Evolutionary conservation across 345 rosid genomes (phyloP), one percentile per base, ranked within the genome.

Genomic region (Eucalyptus caleyi): DNA sequence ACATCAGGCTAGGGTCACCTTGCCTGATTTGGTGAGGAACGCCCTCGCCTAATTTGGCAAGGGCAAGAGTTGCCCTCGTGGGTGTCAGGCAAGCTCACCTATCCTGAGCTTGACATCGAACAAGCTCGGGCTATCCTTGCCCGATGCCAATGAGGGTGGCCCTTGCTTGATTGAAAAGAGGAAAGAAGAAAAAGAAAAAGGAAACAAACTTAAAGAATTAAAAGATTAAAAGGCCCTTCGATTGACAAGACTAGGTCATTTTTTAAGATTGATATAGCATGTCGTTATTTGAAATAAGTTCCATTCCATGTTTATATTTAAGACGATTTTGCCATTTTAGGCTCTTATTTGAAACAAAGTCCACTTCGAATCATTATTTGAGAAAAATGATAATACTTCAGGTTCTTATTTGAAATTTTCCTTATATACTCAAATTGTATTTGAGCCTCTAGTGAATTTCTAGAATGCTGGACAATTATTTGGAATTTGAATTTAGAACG

Each of bases 351-450:
- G 0, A 26, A 59, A 59, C 0, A 11, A 59, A 1, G 1, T 59
- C 3, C 2, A 59, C 1, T 26, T 26, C 0, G 0, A 11, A 59
- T 1, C 0, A 10, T 59, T 59, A 24, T 10, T 24, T 24, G 1
- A 26, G 14, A 47, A 59, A 56, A 59, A 26, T 59, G 4, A 59
- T 0, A 24, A 59, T 1, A 5, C 2, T 11, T 59, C 2, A 2
- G 0, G 1, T 3, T 1, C 0, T 59, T 26, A 59, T 26, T 59
- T 59, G 0, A 1, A 59, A 59, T 59, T 59, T 59, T 59, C 59
- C 24, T 53, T 24, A 56, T 5, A 56, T 56, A 56, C 62, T 56
- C 6, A 56, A 2, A 56, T 23, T 56, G 13, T 56, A 24, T 56
- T 56, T 24, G 6, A 24, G 62, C 30, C 13, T 56, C 27, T 4